Conservation (phyloP, 208 protist species). For the Crithidia expoeki region DNA sequence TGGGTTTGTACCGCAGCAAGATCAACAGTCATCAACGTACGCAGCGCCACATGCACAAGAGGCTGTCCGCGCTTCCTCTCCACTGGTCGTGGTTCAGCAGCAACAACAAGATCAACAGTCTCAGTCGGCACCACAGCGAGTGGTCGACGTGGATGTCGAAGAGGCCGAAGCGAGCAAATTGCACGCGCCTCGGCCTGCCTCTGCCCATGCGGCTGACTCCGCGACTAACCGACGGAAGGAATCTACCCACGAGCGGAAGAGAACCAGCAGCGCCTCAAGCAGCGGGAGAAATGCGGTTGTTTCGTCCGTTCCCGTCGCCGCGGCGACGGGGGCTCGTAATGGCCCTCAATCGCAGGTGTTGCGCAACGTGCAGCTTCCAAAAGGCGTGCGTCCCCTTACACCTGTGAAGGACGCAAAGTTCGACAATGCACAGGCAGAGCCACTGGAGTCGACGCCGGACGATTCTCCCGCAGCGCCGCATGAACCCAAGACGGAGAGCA, state of each 20-base stretch:
- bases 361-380: background rate
- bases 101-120: background rate
- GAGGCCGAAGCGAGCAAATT: background rate
- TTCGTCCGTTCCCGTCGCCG: background rate
- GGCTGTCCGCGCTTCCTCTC: background rate
- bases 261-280: background rate
- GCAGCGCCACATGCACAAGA: background rate
- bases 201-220: background rate
- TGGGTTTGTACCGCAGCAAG: no score
- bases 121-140: background rate
- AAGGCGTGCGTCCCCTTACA: background rate
- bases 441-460: constrained; percentile 1
- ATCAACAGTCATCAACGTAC: no score
- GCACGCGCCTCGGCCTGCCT: background rate
- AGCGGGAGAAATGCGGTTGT: background rate
- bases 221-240: background rate
- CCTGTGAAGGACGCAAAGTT: background rate
- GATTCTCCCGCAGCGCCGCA: background rate
- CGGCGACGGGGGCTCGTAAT: background rate
- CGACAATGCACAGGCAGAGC: constrained; percentile 3
- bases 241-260: background rate
- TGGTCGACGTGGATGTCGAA: constrained; percentile 10
- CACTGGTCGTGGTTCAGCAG: background rate
- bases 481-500: constrained; percentile 78
- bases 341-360: background rate